These are phyloP conservation scores for Pythium dissimile DNA, from an alignment of 352 stramenopile species.

Conservation along the genomic window DNA sequence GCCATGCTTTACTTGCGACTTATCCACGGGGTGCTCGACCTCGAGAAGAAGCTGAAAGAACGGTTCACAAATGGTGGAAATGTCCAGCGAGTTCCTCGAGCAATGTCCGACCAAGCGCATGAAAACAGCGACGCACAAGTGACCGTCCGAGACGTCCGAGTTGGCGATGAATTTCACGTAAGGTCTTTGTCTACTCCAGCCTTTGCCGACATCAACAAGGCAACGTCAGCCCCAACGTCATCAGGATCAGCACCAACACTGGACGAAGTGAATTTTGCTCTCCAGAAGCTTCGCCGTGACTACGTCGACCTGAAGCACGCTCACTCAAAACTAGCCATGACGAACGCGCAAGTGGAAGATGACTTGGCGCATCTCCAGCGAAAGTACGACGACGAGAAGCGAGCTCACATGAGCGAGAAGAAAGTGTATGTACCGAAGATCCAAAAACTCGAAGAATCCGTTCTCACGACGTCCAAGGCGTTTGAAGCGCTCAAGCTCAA, in stretches of 20 bases:
- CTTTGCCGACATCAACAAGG: not conserved
- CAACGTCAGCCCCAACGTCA: not conserved
- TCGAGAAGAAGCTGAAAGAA: slow-evolving; percentile 51
- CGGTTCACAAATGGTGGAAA: slow-evolving; percentile 19
- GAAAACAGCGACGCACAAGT: not conserved
- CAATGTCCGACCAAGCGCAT: not conserved
- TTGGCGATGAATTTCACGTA: no score
- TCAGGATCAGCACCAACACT: slow-evolving; percentile 11
- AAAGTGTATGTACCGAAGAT: slow-evolving; percentile 68
- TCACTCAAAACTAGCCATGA: slow-evolving; percentile 55
- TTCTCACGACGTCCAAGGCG: slow-evolving; percentile 49
- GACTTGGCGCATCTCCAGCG: slow-evolving; percentile 57
- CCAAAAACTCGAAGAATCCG: slow-evolving; percentile 70
- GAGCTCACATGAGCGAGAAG: slow-evolving; percentile 58
- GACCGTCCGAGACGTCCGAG: not conserved
- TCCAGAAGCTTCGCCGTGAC: slow-evolving; percentile 77
- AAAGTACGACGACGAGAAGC: slow-evolving; percentile 70
- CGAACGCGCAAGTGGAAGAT: slow-evolving; percentile 77
- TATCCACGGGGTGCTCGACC: slow-evolving; percentile 38
- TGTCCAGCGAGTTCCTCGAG: not conserved
- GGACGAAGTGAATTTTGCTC: slow-evolving; percentile 61
- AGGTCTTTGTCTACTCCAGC: no score
- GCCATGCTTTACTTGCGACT: slow-evolving; percentile 70
- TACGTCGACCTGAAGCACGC: slow-evolving; percentile 50
- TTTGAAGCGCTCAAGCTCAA: slow-evolving; percentile 80